phyloP scores from a whole-genome alignment of 805 yeast genomes.

The Metschnikowia similis region DNA sequence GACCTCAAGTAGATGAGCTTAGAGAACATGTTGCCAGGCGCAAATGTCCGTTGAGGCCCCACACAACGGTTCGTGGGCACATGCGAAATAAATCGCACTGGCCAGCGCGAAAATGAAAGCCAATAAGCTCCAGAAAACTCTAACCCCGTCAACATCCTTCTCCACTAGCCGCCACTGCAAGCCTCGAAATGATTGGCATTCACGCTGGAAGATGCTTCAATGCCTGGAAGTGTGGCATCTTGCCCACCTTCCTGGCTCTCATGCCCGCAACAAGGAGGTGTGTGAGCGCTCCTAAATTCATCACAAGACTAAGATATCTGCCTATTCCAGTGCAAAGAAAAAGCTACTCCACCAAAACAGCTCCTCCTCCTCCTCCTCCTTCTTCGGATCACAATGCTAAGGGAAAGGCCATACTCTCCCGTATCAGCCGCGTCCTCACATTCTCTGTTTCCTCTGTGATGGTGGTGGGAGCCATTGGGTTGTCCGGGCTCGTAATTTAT shows the following conservation, averaged over 20 bases:
- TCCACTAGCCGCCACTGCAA: background rate
- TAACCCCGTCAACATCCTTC: background rate
- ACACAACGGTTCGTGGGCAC: too few species aligned
- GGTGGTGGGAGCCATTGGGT: conserved; percentile 65
- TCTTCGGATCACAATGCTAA: conserved; percentile 35
- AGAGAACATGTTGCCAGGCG: too few species aligned
- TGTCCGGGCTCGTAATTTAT: conserved; percentile 66
- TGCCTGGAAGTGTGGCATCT: background rate
- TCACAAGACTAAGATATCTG: background rate
- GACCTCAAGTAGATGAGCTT: too few species aligned
- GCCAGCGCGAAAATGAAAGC: background rate
- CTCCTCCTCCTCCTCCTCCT: conserved; percentile 39
- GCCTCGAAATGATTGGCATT: background rate
- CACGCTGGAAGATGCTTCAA: background rate
- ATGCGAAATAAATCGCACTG: background rate
- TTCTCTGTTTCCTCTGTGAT: conserved; percentile 58
- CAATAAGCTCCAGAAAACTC: background rate
- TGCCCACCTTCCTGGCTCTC: background rate
- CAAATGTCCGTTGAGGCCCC: too few species aligned
- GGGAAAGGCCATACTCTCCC: conserved; percentile 41
- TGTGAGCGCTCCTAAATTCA: background rate
- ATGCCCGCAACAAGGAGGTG: background rate
- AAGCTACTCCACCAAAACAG: conserved; percentile 18
- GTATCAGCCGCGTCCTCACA: conserved; percentile 53
- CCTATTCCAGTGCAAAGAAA: background rate